Conservation (phyloP, 352 stramenopile species). For the Phytophthora multivora region DNA sequence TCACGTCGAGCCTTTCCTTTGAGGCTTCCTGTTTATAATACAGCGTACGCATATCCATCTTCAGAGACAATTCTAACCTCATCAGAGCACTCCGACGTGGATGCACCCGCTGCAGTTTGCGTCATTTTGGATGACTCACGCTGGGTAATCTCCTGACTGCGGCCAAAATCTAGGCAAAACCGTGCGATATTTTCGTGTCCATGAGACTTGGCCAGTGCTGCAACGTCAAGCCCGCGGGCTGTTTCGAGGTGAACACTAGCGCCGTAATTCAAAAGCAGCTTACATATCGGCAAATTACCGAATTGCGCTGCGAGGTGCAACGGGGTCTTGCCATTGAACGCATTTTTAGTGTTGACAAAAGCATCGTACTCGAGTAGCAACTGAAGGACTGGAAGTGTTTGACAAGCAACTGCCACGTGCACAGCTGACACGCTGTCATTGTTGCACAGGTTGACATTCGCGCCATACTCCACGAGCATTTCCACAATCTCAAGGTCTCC, state of each 20-base stretch:
- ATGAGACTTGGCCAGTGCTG: constrained; percentile 31
- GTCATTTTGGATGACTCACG: constrained; percentile 8
- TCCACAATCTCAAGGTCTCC: constrained; percentile 50
- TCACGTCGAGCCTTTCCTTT: constrained; percentile 20
- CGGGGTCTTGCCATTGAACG: constrained; percentile 56
- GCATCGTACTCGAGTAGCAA: constrained; percentile 54
- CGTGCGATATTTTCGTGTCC: constrained; percentile 36
- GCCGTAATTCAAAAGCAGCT: constrained; percentile 48
- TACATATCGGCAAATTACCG: constrained; percentile 54
- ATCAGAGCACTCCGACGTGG: constrained; percentile 21
- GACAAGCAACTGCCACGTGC: constrained; percentile 55
- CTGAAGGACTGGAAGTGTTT: constrained; percentile 41
- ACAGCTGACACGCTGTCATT: constrained; percentile 47
- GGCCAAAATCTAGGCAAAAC: constrained; percentile 30
- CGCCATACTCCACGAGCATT: constrained; percentile 49
- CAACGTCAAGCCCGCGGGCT: constrained; percentile 29
- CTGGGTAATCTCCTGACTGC: background rate
- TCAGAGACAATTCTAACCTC: constrained; percentile 44
- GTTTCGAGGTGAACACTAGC: constrained; percentile 37
- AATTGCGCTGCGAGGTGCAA: constrained; percentile 61
- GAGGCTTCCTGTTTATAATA: constrained; percentile 30
- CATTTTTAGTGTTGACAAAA: constrained; percentile 53
- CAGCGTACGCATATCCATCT: constrained; percentile 40
- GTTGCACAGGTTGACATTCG: constrained; percentile 58
- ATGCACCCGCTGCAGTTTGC: constrained; percentile 25